Percentiles rank a stretch among this genome's conserved stretches.
Conservation (phyloP, 1,284 basidiomycete genomes). For the Puccinia sorghi region DNA sequence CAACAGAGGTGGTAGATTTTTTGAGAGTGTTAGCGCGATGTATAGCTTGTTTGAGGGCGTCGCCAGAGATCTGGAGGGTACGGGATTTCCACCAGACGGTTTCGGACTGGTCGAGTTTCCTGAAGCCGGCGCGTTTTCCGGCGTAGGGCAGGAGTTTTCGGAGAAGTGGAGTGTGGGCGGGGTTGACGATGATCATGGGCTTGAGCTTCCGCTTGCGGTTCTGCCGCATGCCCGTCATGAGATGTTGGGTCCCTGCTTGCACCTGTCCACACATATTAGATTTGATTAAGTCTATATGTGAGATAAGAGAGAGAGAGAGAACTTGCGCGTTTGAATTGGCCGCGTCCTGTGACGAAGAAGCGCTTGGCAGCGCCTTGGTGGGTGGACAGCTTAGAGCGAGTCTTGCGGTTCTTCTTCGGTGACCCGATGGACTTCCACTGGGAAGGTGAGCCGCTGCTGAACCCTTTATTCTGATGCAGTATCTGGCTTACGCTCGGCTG, state of each 20-base stretch:
- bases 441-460: background rate
- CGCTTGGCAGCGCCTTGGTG: constrained; percentile 44
- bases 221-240: constrained; percentile 37
- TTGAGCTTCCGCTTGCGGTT: constrained; percentile 9
- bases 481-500: background rate
- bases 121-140: constrained; percentile 32
- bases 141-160: constrained; percentile 39
- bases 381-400: constrained; percentile 25
- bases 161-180: constrained; percentile 1
- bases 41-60: background rate
- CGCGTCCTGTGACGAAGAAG: constrained; percentile 40
- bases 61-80: constrained; percentile 25
- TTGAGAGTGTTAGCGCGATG: constrained; percentile 3
- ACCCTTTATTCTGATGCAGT: too few relatives aligned
- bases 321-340: constrained; percentile 47
- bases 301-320: background rate
- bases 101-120: constrained; percentile 38
- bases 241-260: constrained; percentile 42
- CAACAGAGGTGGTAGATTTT: background rate
- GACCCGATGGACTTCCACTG: constrained; percentile 43
- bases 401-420: constrained; percentile 26
- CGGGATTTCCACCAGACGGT: constrained; percentile 43
- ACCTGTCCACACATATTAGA: background rate
- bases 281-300: background rate
- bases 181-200: constrained; percentile 41